Percentiles rank a stretch among this genome's conserved stretches.
Evolutionary conservation across 1,284 basidiomycete genomes (phyloP).

Genomic region (Cryptococcus hybrid): DNA sequence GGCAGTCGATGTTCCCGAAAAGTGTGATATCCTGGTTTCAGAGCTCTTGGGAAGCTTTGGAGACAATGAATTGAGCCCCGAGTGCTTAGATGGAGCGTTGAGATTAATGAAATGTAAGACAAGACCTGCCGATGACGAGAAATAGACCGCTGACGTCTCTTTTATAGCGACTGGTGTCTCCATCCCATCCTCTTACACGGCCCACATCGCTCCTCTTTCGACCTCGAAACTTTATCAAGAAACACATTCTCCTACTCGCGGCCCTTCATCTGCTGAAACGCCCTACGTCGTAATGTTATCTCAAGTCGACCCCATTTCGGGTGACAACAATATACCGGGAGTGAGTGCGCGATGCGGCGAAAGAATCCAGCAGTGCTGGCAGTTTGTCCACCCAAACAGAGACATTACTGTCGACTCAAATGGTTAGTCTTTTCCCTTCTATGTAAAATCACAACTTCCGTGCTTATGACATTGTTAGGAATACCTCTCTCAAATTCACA

Average conservation of each 20-base stretch:
- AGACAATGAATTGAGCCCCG: constrained; percentile 97
- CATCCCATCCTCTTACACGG: constrained; percentile 93
- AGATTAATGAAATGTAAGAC: constrained; percentile 78
- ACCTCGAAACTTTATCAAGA: constrained; percentile 89
- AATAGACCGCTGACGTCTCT: background rate
- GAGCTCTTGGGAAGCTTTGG: constrained; percentile 97
- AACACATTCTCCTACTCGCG: constrained; percentile 53
- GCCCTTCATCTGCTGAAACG: constrained; percentile 73
- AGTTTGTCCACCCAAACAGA: constrained; percentile 87
- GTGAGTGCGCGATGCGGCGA: constrained; percentile 66
- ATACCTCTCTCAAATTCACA: constrained; percentile 85
- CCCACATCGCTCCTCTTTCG: constrained; percentile 88
- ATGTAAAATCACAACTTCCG: background rate
- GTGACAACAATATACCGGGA: constrained; percentile 55
- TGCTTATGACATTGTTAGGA: constrained; percentile 52
- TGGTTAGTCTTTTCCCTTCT: constrained; percentile 55
- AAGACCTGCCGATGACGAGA: background rate
- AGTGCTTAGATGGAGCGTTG: constrained; percentile 95
- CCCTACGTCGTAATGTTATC: constrained; percentile 99
- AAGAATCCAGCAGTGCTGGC: constrained; percentile 93
- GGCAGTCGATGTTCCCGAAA: constrained; percentile 70
- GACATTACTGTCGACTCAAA: constrained; percentile 69
- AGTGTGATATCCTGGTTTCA: constrained; percentile 90
- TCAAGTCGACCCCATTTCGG: constrained; percentile 82
- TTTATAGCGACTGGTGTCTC: constrained; percentile 65